Evolutionary conservation across 2,329 filamentous ascomycete genomes (phyloP), one percentile per base, ranked within the genome.

Genomic region (Penicillium sp.): DNA sequence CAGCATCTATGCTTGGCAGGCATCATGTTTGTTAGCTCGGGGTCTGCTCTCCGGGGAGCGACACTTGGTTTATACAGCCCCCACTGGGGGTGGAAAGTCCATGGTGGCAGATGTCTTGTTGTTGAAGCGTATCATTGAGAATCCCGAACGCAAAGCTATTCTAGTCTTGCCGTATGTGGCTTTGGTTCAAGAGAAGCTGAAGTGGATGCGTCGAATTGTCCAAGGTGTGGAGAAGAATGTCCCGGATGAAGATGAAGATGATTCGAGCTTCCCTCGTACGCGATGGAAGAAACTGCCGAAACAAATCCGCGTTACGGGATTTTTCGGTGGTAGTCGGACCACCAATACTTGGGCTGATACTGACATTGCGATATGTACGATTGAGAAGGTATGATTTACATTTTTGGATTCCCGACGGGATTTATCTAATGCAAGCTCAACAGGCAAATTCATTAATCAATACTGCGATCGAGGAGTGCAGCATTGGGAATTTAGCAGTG

Each of bases 1-100:
- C 42, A 83, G 82, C 62, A 92, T 92, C 57, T 92, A 92, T 65
- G 87, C 88, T 2, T 93, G 90, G 90, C 90, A 92, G 72, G 88
- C 88, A 50, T 85, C 87, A 56, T 93, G 90, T 66, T 79, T 93
- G 8, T 78, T 88, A 52, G 85, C 86, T 0, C 85, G 84, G 3
- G 87, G 88, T 0, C 78, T 91, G 19, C 77, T 93, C 13, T 72
- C 77, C 6, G 89, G 89, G 16, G 78, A 84, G 50, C 84, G 81
- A 60, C 91, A 90, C 64, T 78, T 93, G 10, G 87, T 92, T n/a
- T 93, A 92, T 68, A 90, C 87, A 44, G 90, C 90, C 8, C 90
- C 90, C 0, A 92, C 90, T 0, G 89, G 89, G 4, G 89, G 89
- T 42, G 90, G 90, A 16, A 91, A 92, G 74, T 91, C 88, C 8